phyloP scores from a whole-genome alignment of 805 yeast species.

The Yamadazyma takamatsuzukensis region DNA sequence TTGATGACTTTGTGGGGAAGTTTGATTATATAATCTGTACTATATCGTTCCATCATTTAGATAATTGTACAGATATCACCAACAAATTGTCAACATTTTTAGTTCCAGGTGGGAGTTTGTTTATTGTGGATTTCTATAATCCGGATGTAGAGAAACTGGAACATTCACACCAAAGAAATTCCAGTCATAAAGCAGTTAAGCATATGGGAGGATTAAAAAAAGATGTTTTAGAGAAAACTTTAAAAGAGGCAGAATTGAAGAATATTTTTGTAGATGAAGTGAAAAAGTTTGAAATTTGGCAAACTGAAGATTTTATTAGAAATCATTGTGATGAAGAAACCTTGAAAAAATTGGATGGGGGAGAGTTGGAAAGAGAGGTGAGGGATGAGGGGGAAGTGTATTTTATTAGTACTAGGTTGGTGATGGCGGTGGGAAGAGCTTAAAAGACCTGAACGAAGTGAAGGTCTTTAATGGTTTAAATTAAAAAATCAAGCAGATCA shows the following conservation, averaged over 20 bases:
- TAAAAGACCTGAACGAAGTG: background rate
- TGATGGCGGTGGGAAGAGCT: slow-evolving; percentile 24
- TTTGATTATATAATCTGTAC: slow-evolving; percentile 36
- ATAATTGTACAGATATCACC: slow-evolving; percentile 26
- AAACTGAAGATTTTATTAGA: slow-evolving; percentile 18
- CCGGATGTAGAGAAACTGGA: slow-evolving; percentile 19
- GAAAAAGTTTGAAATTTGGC: slow-evolving; percentile 21
- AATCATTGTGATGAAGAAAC: slow-evolving; percentile 18
- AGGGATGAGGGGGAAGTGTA: slow-evolving; percentile 10
- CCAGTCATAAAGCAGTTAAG: slow-evolving; percentile 21
- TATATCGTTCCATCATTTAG: slow-evolving; percentile 37
- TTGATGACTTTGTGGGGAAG: slow-evolving; percentile 13
- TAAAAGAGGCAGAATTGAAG: slow-evolving; percentile 18
- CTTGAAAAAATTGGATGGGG: slow-evolving; percentile 12
- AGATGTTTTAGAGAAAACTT: slow-evolving; percentile 18
- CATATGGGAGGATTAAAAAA: slow-evolving; percentile 32
- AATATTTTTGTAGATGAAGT: slow-evolving; percentile 15
- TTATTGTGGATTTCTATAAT: slow-evolving; percentile 38
- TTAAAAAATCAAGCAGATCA: too few species aligned
- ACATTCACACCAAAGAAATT: too few species aligned
- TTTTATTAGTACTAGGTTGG: slow-evolving; percentile 17
- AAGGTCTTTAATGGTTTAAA: too few species aligned
- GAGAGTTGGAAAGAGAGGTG: slow-evolving; percentile 12
- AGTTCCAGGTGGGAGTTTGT: slow-evolving; percentile 29
- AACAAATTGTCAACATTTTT: slow-evolving; percentile 29